These are phyloP conservation scores for Harringtonia lauricola DNA, from an alignment of 2,329 filamentous ascomycete genomes.

Conservation along the genomic window DNA sequence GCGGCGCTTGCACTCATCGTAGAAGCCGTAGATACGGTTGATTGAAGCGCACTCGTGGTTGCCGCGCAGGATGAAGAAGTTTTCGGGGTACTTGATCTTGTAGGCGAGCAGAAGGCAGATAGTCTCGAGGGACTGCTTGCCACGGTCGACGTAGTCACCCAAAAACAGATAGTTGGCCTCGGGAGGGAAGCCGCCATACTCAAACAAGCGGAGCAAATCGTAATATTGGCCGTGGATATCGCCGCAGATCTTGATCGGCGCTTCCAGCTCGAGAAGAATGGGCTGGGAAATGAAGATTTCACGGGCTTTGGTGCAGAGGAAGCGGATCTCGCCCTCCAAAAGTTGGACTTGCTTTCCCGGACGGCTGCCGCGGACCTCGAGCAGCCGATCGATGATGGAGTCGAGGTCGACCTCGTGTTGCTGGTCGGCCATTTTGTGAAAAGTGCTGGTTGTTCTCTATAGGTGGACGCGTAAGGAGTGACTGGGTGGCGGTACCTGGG, in stretches of 20 bases:
- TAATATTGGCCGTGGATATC: conserved; percentile 99
- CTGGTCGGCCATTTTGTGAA: conserved; percentile 46
- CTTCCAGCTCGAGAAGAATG: conserved; percentile 92
- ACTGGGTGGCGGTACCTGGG: conserved; percentile 5
- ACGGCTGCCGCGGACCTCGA: conserved; percentile 95
- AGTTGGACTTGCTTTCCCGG: conserved; percentile 98
- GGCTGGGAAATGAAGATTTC: conserved; percentile 99
- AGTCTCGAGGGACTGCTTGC: conserved; percentile 98
- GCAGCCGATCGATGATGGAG: conserved; percentile 95
- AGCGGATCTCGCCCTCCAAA: conserved; percentile 91
- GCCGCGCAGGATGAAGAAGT: conserved; percentile 96
- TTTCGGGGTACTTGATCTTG: conserved; percentile 99
- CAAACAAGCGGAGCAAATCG: conserved; percentile 91
- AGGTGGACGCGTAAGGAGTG: conserved; percentile 1
- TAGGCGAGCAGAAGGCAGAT: conserved; percentile 94
- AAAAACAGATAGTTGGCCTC: conserved; percentile 99
- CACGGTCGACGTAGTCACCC: conserved; percentile 96
- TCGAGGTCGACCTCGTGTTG: conserved; percentile 92
- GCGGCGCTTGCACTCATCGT: conserved; percentile 97
- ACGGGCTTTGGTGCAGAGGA: conserved; percentile 93
- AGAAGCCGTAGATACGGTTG: conserved; percentile 99
- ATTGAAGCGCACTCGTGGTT: conserved; percentile 99
- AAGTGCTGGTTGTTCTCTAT: conserved; percentile 1
- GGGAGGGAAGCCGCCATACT: conserved; percentile 95
- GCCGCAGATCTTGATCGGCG: conserved; percentile 99